Evolutionary conservation across 2,329 filamentous ascomycete species (phyloP).

Genomic region (Aquanectria penicillioides): DNA sequence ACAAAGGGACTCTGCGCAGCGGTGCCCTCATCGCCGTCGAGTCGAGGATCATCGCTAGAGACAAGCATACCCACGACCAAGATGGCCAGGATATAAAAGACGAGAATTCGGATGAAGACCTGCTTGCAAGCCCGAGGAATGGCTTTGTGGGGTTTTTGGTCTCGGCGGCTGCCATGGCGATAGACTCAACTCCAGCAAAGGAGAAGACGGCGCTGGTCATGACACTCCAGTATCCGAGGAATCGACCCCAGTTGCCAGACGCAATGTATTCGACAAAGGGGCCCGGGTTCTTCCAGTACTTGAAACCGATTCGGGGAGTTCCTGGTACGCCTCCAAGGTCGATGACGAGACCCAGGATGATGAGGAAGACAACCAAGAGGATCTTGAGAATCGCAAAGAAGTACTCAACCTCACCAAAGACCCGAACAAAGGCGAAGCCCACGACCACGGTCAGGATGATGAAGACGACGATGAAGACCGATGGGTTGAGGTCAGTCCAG

Average conservation of each 20-base stretch:
- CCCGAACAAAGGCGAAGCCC: conserved; percentile 56
- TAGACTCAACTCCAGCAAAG: conserved; percentile 72
- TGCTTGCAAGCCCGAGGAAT: conserved; percentile 66
- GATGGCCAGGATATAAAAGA: conserved; percentile 72
- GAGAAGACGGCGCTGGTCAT: conserved; percentile 73
- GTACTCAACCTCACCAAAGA: conserved; percentile 65
- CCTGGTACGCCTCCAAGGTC: conserved; percentile 37
- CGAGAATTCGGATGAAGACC: conserved; percentile 66
- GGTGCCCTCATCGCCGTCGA: conserved; percentile 57
- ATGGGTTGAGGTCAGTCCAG: conserved; percentile 48
- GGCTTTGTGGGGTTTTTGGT: conserved; percentile 64
- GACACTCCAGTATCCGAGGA: conserved; percentile 73
- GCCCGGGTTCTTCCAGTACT: conserved; percentile 64
- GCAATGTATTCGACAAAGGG: conserved; percentile 74
- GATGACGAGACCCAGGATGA: conserved; percentile 56
- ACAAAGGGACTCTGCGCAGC: conserved; percentile 69
- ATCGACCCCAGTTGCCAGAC: conserved; percentile 66
- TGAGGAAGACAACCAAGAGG: conserved; percentile 61
- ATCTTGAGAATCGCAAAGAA: conserved; percentile 62
- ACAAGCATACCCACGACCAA: conserved; percentile 77
- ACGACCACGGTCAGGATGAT: conserved; percentile 37
- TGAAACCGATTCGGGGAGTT: conserved; percentile 36
- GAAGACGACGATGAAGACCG: conserved; percentile 40
- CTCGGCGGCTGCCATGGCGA: conserved; percentile 71
- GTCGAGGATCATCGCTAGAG: conserved; percentile 64